These are phyloP conservation scores for Cicer pinnatifidum DNA, from an alignment of 306 rosid genomes.

Conservation along the genomic window DNA sequence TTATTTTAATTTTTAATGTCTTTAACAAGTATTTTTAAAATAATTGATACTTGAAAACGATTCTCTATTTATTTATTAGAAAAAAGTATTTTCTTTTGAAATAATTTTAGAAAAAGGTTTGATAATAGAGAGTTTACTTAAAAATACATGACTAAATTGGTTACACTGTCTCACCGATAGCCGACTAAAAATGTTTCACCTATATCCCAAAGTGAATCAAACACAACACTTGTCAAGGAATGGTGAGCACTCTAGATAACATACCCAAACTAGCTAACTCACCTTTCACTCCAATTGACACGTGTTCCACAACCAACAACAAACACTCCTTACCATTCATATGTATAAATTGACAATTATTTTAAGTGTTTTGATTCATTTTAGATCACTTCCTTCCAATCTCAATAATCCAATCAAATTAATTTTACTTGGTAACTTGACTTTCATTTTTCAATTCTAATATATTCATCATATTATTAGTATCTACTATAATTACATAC, in stretches of 20 bases:
- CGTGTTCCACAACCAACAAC: constrained; percentile 34
- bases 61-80: too few species aligned
- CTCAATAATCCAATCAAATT: neutral
- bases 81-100: too few species aligned
- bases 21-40: too few species aligned
- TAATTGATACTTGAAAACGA: too few species aligned
- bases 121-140: too few species aligned
- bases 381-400: neutral
- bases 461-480: neutral
- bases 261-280: neutral
- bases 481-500: neutral
- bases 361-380: neutral
- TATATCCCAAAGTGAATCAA: neutral
- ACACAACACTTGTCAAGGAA: constrained; percentile 23
- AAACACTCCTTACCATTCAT: neutral
- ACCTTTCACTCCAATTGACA: constrained; percentile 29
- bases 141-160: too few species aligned
- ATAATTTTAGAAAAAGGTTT: too few species aligned
- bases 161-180: constrained; percentile 30
- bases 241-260: neutral
- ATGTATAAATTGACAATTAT: neutral
- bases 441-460: neutral
- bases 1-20: too few species aligned
- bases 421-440: neutral
- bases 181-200: constrained; percentile 7